These are phyloP conservation scores for Echeveria elegans DNA, from an alignment of 164 flowering plant species.

Conservation along the genomic window DNA sequence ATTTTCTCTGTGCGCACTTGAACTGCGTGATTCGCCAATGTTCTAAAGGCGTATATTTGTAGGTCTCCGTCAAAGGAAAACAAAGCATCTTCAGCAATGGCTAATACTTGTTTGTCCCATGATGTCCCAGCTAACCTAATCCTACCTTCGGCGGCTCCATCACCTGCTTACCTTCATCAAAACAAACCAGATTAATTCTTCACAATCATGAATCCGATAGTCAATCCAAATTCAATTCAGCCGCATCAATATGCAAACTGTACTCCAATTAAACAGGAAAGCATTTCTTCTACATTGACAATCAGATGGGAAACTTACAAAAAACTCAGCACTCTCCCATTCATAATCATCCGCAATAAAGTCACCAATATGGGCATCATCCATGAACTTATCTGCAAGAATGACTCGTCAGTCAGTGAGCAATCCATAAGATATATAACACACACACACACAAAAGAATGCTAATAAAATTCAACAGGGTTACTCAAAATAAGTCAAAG, in stretches of 20 bases:
- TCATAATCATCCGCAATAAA: slow-evolving; percentile 2
- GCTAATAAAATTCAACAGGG: no score
- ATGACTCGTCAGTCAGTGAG: no score
- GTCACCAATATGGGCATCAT: not conserved
- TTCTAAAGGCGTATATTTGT: slow-evolving; percentile 67
- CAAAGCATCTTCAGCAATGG: slow-evolving; percentile 56
- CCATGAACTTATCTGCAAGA: not conserved
- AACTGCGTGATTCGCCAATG: slow-evolving; percentile 45
- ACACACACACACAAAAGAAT: no score
- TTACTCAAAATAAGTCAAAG: no score
- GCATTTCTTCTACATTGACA: not conserved
- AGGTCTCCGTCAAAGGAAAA: slow-evolving; percentile 56
- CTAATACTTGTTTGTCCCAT: slow-evolving; percentile 79
- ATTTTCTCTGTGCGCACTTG: slow-evolving; percentile 81
- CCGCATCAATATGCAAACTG: not conserved
- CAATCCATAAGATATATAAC: no score
- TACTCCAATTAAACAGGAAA: no score
- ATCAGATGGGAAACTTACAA: not conserved
- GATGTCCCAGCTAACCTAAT: slow-evolving; percentile 63
- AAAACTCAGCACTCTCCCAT: not conserved
- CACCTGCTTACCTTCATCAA: slow-evolving; percentile 56
- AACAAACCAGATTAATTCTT: not conserved
- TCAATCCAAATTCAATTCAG: no score
- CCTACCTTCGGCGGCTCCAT: slow-evolving; percentile 90
- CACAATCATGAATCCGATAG: no score